Base-by-base conservation (phyloP, 2,329 filamentous ascomycete species). In the Fusarium sambucinum region DNA sequence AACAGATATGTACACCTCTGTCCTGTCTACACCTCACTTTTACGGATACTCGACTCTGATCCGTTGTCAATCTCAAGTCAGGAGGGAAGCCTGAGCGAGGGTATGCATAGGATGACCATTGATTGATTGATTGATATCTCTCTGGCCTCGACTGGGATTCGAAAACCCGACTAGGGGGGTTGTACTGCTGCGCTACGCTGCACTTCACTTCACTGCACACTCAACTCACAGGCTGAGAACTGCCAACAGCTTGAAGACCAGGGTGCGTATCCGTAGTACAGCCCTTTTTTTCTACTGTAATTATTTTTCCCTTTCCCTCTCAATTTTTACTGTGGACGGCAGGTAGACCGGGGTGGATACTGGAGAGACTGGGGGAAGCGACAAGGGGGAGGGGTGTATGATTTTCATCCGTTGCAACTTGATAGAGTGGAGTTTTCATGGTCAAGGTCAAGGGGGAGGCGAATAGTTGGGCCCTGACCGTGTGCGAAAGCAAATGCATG, bases 311-410 rank as follows among this genome's bases (percentile, higher is more conserved):
- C 50, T 38, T 46, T 38, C 38, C 51, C 23, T 33, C 29, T 32
- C 27, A 37, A 40, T 48, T 66, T 51, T 68, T 58, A 47, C 59
- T 64, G 64, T 67, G 65, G 54, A 68, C 51, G 41, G 55, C 55
- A 68, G 58, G 47, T 42, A 63, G 69, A 66, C 69, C 64, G 67
- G 69, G 66, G 69, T 70, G 55, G 55, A 51, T 58, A 72, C 69
- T 72, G 70, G 69, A 66, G 66, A 71, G 62, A 67, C 66, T 68
- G 66, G 69, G 68, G 70, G 50, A 68, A 46, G 66, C n/a, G 55
- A 46, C 47, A 33, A 35, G 55, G 69, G 33, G 69, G 66, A 54
- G 69, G 69, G 55, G 69, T 69, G 69, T 68, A 30, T 60, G 63
- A 53, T 60, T 60, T 67, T 57, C 52, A 32, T 59, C 60, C 59